phyloP scores from a whole-genome alignment of 148 eudicot species.

The Euryodendron excelsum region DNA sequence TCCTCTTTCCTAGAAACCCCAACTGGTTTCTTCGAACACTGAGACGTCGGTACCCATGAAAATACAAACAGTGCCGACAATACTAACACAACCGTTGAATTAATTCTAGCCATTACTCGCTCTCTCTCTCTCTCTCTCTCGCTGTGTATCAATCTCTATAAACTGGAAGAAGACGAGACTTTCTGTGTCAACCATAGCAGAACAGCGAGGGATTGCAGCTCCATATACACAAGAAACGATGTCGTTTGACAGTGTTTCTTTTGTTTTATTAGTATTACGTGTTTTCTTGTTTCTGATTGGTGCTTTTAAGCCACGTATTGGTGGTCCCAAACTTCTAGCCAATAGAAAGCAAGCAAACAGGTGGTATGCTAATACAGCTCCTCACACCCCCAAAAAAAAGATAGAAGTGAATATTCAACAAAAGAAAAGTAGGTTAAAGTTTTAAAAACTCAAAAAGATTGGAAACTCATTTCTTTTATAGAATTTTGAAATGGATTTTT shows the following conservation, averaged over 20 bases:
- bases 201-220: background rate
- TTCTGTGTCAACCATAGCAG: background rate
- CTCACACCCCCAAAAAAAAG: too few relatives aligned
- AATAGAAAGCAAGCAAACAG: slow-evolving; percentile 23
- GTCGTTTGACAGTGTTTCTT: background rate
- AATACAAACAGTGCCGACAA: slow-evolving; percentile 24
- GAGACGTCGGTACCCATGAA: slow-evolving; percentile 31
- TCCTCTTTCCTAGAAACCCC: slow-evolving; percentile 82
- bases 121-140: slow-evolving; percentile 13
- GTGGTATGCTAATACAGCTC: too few relatives aligned
- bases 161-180: background rate
- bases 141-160: background rate
- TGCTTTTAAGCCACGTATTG: slow-evolving; percentile 10
- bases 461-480: too few relatives aligned
- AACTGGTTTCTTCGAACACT: slow-evolving; percentile 57
- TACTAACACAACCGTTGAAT: slow-evolving; percentile 1
- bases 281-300: slow-evolving; percentile 54
- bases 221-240: background rate
- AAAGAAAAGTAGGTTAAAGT: too few relatives aligned
- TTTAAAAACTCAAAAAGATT: too few relatives aligned
- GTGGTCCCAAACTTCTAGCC: slow-evolving; percentile 8
- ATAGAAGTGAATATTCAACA: too few relatives aligned
- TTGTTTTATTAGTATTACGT: slow-evolving; percentile 32
- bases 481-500: too few relatives aligned
- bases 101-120: slow-evolving; percentile 32